Conservation (phyloP, 2,329 filamentous ascomycete genomes). For the Nigrospora osmanthi region DNA sequence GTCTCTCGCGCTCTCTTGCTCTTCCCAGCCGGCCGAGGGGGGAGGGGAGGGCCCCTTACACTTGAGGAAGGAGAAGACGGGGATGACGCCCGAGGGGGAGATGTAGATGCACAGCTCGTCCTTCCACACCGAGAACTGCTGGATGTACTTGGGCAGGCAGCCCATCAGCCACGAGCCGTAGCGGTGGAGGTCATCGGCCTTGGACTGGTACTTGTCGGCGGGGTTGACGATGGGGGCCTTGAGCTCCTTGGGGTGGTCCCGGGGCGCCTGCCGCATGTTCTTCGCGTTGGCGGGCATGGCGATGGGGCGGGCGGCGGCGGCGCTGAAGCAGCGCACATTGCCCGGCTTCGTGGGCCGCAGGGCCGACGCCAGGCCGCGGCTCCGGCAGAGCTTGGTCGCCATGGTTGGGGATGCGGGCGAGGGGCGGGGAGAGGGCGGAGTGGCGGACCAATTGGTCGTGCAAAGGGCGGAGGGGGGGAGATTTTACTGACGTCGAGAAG, state of each 20-base stretch:
- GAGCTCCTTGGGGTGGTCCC: constrained; percentile 53
- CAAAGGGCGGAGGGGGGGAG: too few species aligned
- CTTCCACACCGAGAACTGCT: constrained; percentile 99
- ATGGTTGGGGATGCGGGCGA: constrained; percentile 27
- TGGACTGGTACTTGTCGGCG: constrained; percentile 83
- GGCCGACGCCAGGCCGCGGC: constrained; percentile 47
- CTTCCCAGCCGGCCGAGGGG: neutral
- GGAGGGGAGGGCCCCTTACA: constrained; percentile 29
- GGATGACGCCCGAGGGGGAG: constrained; percentile 77
- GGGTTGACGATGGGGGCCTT: constrained; percentile 81
- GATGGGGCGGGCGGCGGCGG: constrained; percentile 40
- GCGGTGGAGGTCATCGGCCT: constrained; percentile 79
- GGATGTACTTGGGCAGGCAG: constrained; percentile 93
- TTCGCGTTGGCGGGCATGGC: constrained; percentile 51
- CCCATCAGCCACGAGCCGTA: constrained; percentile 97
- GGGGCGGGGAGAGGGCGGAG: neutral
- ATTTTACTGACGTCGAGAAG: too few species aligned
- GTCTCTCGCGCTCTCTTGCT: neutral
- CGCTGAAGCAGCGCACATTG: constrained; percentile 41
- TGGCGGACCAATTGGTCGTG: constrained; percentile 3
- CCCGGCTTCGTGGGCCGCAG: constrained; percentile 43
- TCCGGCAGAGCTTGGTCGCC: constrained; percentile 53
- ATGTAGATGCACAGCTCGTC: constrained; percentile 96
- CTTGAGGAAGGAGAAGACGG: constrained; percentile 91
- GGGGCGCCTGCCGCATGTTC: constrained; percentile 60